Evolutionary conservation across 225 moss, liverwort and hornwort species (phyloP).

Genomic region (Pseudoscleropodium purum): DNA sequence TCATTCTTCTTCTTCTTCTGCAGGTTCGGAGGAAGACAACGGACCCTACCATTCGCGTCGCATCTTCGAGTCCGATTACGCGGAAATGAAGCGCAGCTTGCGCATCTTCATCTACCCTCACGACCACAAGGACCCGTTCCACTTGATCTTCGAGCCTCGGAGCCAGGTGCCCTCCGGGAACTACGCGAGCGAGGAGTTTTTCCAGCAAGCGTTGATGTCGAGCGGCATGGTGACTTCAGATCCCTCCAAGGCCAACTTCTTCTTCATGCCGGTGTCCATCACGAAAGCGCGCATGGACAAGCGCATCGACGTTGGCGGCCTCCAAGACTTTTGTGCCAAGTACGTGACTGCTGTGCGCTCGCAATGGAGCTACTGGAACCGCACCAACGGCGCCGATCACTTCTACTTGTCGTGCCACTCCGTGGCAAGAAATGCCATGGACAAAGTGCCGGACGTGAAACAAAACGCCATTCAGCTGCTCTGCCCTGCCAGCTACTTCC

Average conservation of each 20-base stretch:
- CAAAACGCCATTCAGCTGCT: constrained; percentile 59
- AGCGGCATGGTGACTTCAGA: constrained; percentile 48
- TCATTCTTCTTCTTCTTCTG: neutral
- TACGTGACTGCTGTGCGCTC: constrained; percentile 37
- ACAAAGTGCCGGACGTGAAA: constrained; percentile 27
- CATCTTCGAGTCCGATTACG: constrained; percentile 47
- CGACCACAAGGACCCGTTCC: constrained; percentile 24
- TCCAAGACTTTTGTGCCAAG: constrained; percentile 35
- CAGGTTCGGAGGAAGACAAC: constrained; percentile 14
- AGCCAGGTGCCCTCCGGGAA: constrained; percentile 39
- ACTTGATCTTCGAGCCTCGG: constrained; percentile 31
- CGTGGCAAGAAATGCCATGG: constrained; percentile 53
- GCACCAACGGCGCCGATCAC: constrained; percentile 55
- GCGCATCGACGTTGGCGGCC: constrained; percentile 37
- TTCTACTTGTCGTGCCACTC: constrained; percentile 76
- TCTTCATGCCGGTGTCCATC: constrained; percentile 61
- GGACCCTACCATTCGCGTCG: constrained; percentile 49
- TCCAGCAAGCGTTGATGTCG: constrained; percentile 45
- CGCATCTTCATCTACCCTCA: constrained; percentile 69
- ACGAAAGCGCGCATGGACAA: constrained; percentile 52
- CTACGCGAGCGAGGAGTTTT: constrained; percentile 71
- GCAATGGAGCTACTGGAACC: constrained; percentile 57
- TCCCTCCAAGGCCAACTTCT: constrained; percentile 45
- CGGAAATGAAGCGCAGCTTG: constrained; percentile 59
- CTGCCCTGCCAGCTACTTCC: constrained; percentile 65